phyloP scores from a whole-genome alignment of 1,139 yeast genomes.

The Kodamaea anthophila region DNA sequence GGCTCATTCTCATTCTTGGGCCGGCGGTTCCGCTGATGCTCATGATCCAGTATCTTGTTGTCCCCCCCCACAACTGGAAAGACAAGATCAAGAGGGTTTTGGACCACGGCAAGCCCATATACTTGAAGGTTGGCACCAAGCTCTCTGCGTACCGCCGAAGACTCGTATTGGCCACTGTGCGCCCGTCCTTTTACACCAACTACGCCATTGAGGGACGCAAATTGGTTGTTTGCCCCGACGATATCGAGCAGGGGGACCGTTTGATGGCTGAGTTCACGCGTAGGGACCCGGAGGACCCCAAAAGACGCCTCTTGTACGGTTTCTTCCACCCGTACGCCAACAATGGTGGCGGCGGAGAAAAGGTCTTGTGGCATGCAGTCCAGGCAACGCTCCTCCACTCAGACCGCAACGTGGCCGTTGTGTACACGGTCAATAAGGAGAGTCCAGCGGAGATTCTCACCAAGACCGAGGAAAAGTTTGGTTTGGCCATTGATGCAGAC shows the following conservation, averaged over 20 bases:
- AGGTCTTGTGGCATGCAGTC: conserved; percentile 94
- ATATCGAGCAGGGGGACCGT: conserved; percentile 18
- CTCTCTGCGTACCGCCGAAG: conserved; percentile 46
- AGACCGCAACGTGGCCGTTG: conserved; percentile 51
- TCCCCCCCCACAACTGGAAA: conserved; percentile 43
- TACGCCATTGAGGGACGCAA: conserved; percentile 25
- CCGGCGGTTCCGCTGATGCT: too few relatives aligned
- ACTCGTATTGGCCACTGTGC: conserved; percentile 43
- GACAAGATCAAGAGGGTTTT: conserved; percentile 32
- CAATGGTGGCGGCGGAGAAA: conserved; percentile 98
- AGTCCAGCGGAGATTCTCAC: conserved; percentile 49
- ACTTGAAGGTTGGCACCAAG: conserved; percentile 33
- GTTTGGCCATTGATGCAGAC: conserved; percentile 42
- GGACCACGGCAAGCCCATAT: conserved; percentile 29
- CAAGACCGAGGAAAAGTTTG: conserved; percentile 61
- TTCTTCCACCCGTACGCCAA: conserved; percentile 95
- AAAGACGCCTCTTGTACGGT: conserved; percentile 54
- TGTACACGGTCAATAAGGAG: conserved; percentile 70
- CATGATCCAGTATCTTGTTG: conserved; percentile 36
- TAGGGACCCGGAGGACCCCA: conserved; percentile 31
- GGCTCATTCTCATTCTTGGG: too few relatives aligned
- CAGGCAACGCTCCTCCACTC: conserved; percentile 55
- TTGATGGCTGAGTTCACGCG: conserved; percentile 29
- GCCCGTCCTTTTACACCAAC: conserved; percentile 46
- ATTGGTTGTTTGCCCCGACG: conserved; percentile 29